Conservation (phyloP, 2,329 filamentous ascomycete genomes). For the Hawksworthiomyces lignivorus region DNA sequence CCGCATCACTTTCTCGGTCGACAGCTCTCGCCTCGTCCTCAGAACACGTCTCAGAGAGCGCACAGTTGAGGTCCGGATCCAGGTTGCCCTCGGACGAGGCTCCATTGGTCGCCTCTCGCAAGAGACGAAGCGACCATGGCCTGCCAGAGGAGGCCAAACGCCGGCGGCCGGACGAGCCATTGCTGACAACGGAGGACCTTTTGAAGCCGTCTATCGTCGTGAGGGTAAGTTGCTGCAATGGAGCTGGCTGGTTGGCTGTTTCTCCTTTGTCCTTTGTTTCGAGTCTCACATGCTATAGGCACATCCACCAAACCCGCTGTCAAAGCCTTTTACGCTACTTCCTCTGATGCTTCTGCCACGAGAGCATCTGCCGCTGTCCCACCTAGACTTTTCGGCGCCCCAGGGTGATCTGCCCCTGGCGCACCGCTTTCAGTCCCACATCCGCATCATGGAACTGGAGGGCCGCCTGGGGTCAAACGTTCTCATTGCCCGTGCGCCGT, state of each 20-base stretch:
- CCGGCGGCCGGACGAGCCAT: slow-evolving; percentile 3
- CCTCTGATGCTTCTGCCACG: slow-evolving; percentile 57
- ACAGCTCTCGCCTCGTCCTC: slow-evolving; percentile 23
- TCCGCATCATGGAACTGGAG: slow-evolving; percentile 57
- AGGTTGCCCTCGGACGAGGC: slow-evolving; percentile 32
- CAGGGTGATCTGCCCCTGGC: slow-evolving; percentile 43
- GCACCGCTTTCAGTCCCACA: slow-evolving; percentile 52
- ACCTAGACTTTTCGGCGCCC: slow-evolving; percentile 49
- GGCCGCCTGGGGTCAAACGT: slow-evolving; percentile 51
- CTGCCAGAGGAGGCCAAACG: slow-evolving; percentile 18
- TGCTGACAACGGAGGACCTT: slow-evolving; percentile 41
- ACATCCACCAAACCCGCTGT: slow-evolving; percentile 44
- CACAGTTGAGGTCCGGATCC: too few species aligned
- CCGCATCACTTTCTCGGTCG: slow-evolving; percentile 18
- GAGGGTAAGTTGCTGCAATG: slow-evolving; percentile 41
- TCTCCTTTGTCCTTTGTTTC: too few species aligned
- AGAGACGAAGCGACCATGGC: slow-evolving; percentile 18
- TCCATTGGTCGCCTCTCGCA: slow-evolving; percentile 25
- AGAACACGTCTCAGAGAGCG: slow-evolving; percentile 33
- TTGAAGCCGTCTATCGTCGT: slow-evolving; percentile 44
- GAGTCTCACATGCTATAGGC: slow-evolving; percentile 31
- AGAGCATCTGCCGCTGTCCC: slow-evolving; percentile 52
- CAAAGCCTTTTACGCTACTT: slow-evolving; percentile 48
- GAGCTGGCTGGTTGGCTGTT: too few species aligned
- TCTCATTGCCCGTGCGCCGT: slow-evolving; percentile 53